Conservation (phyloP, 1,139 yeast genomes). For the Suhomyces bokatorum region DNA sequence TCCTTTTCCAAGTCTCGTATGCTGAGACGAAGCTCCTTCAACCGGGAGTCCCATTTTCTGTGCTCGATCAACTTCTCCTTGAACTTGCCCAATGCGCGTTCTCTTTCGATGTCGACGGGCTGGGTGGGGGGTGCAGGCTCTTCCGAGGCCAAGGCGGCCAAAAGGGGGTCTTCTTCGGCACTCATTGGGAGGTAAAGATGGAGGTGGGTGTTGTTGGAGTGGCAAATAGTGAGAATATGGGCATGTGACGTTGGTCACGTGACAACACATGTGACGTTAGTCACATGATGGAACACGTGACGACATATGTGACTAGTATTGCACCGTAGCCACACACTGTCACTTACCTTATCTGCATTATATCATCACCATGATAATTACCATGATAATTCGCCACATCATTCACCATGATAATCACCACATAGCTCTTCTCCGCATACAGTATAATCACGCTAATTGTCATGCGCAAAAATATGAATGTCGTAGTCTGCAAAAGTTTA, state of each 20-base stretch:
- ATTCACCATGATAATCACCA: no score
- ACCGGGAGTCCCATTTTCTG: constrained; percentile 90
- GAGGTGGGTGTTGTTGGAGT: constrained; percentile 5
- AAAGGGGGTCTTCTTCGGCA: constrained; percentile 68
- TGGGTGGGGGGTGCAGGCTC: constrained; percentile 15
- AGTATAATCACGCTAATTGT: no score
- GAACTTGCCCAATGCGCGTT: constrained; percentile 74
- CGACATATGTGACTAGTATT: no score
- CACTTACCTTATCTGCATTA: no score
- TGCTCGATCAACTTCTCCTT: constrained; percentile 89
- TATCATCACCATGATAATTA: no score
- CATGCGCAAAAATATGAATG: no score
- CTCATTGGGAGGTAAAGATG: constrained; percentile 40
- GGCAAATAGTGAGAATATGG: constrained; percentile 9
- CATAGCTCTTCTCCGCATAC: no score
- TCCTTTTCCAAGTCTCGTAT: constrained; percentile 83
- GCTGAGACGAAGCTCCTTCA: constrained; percentile 79
- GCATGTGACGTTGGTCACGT: not conserved
- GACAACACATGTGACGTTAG: no score
- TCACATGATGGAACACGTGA: no score
- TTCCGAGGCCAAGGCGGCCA: constrained; percentile 64
- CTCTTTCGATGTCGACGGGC: constrained; percentile 71
- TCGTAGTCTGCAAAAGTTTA: no score
- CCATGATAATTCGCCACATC: no score
- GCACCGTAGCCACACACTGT: no score